Evolutionary conservation across 805 yeast genomes (phyloP), one percentile per base, ranked within the genome.

Genomic region (Lachancea mirantina): DNA sequence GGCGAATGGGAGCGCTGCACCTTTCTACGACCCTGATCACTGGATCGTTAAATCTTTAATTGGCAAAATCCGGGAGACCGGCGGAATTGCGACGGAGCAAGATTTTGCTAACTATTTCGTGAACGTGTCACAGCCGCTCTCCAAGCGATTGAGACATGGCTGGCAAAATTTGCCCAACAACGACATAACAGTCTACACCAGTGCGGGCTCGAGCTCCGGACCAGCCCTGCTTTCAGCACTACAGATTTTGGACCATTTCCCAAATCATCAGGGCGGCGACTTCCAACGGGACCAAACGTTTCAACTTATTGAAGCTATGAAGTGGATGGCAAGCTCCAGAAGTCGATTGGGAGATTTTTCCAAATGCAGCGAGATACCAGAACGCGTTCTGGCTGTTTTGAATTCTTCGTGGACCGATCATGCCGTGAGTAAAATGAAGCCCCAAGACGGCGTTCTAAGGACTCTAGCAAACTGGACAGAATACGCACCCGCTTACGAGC

Each of bases 271-370:
- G 6, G 70, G 70, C 4, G 62, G 61, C 10, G 83, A 76, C 41
- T 65, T 68, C 48, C 50, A 52, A 16, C 65, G 67, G 6, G 38
- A 70, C 8, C 67, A 72, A 9, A 63, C 76, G 2, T 96, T 84
- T 48, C 66, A 83, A 35, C 51, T 85, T 6, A 62, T 85, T 8
- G 98, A 89, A 58, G 62, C 82, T 3, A 84, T 89, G 94, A 89
- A 89, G 57, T 89, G 96, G 95, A 71, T 85, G 72, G 84, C 88
- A 0, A 70, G 89, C 8, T 89, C 80, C 0, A 68, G 96, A 41
- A 75, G 88, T n/a, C 72, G 84, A 45, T 66, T 89, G 16, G 97
- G 97, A 0, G 96, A 85, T 48, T 76, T 58, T 24, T 35, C 37
- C 5, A 57, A 41, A 6, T 39, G 52, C 1, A 41, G 37, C 9